A percentile compares a stretch with the other conserved stretches of the same genome.
Conservation (phyloP, 2,329 filamentous ascomycete species). For the Aspergillus pseudoglaucus region DNA sequence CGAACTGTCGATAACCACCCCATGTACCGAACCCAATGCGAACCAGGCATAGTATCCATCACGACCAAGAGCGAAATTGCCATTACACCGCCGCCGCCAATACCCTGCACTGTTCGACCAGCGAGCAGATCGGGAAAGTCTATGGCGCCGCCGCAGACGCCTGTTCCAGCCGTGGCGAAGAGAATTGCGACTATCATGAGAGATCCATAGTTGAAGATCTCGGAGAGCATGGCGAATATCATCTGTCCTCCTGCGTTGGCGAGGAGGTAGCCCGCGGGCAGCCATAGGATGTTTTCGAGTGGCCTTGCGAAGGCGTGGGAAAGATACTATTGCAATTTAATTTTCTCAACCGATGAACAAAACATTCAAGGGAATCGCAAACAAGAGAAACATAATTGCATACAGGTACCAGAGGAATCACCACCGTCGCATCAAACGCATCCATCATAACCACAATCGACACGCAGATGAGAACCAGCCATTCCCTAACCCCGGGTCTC, state of each 20-base stretch:
- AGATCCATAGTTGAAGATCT: conserved; percentile 42
- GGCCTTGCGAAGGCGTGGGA: conserved; percentile 31
- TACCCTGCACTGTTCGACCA: conserved; percentile 41
- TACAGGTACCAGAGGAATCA: conserved; percentile 43
- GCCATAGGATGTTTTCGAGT: conserved; percentile 42
- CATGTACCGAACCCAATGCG: conserved; percentile 26
- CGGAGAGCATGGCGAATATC: conserved; percentile 24
- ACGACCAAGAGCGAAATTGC: conserved; percentile 39
- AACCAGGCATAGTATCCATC: conserved; percentile 34
- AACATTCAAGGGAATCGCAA: background rate
- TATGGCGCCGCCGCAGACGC: conserved; percentile 37
- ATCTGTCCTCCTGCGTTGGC: conserved; percentile 22
- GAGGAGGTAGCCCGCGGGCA: conserved; percentile 45
- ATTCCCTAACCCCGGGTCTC: conserved; percentile 35
- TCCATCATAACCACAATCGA: conserved; percentile 44
- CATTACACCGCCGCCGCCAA: conserved; percentile 42
- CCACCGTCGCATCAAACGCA: conserved; percentile 43
- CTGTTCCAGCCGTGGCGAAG: conserved; percentile 43
- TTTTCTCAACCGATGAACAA: background rate
- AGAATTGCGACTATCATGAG: conserved; percentile 39
- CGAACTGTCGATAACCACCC: conserved; percentile 26
- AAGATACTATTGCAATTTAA: conserved; percentile 14
- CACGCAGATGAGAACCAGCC: conserved; percentile 37
- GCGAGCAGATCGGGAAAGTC: conserved; percentile 34
- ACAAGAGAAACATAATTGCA: conserved; percentile 5